Evolutionary conservation across 139 green algal species (phyloP).

Genomic region (Chlamydomonas eustigma): DNA sequence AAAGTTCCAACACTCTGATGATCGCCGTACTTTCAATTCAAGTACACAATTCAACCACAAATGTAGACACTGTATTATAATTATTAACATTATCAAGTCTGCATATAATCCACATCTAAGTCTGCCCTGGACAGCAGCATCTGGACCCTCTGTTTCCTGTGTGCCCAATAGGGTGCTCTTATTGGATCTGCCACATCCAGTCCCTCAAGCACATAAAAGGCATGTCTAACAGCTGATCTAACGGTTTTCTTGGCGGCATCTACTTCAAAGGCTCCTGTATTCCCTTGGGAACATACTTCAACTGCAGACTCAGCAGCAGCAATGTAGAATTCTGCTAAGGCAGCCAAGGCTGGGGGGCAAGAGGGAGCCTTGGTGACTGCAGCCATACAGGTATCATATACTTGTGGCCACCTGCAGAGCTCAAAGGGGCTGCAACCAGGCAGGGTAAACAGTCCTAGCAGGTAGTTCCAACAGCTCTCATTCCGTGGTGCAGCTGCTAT

Average conservation of each 20-base stretch:
- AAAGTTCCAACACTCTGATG: no score
- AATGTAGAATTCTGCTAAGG: neutral
- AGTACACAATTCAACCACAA: no score
- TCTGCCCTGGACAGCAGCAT: no score
- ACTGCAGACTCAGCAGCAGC: neutral
- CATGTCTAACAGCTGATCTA: neutral
- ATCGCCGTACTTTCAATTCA: no score
- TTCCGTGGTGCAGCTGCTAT: slow-evolving; percentile 53
- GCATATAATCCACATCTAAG: no score
- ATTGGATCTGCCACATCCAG: neutral
- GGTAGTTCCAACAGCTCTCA: slow-evolving; percentile 67
- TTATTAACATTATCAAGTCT: no score
- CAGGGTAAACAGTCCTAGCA: slow-evolving; percentile 51
- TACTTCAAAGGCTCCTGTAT: neutral
- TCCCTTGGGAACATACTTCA: neutral
- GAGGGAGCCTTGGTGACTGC: neutral
- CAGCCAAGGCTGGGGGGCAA: neutral
- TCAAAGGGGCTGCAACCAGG: neutral
- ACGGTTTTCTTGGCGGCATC: neutral
- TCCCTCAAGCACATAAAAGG: neutral
- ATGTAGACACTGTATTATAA: no score
- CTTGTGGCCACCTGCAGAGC: neutral
- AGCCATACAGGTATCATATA: slow-evolving; percentile 3
- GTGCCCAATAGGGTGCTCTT: neutral
- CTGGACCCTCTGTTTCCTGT: neutral